These are phyloP conservation scores for Tricholoma saponaceum DNA, from an alignment of 768 basidiomycete genomes.

Conservation along the genomic window DNA sequence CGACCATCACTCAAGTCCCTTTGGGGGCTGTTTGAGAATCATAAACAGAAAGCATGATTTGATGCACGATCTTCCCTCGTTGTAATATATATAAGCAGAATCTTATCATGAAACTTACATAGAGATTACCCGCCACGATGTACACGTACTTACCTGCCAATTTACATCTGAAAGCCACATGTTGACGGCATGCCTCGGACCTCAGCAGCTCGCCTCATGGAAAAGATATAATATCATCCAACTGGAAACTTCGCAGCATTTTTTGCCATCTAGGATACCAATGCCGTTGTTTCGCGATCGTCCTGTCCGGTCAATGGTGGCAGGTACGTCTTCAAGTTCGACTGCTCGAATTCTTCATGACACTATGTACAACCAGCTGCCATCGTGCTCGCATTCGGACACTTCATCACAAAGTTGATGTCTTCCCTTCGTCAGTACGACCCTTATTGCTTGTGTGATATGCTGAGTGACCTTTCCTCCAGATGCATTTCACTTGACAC, in stretches of 20 bases:
- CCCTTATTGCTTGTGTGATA: neutral
- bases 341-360: neutral
- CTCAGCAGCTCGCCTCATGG: neutral
- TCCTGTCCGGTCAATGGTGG: slow-evolving; percentile 40
- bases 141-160: slow-evolving; percentile 4
- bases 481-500: slow-evolving; percentile 66
- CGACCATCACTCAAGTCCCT: slow-evolving; percentile 61
- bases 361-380: slow-evolving; percentile 30
- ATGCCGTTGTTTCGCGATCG: slow-evolving; percentile 51
- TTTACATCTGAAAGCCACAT: slow-evolving; percentile 9
- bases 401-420: slow-evolving; percentile 48
- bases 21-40: slow-evolving; percentile 14
- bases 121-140: slow-evolving; percentile 3
- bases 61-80: neutral
- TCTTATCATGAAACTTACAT: neutral
- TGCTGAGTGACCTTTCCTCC: slow-evolving; percentile 1
- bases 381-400: slow-evolving; percentile 43
- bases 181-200: neutral
- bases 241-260: neutral
- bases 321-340: slow-evolving; percentile 25
- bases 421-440: slow-evolving; percentile 38
- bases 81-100: neutral
- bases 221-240: neutral
- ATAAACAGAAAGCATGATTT: neutral
- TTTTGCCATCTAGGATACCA: neutral